Evolutionary conservation across 352 stramenopile genomes (phyloP).

Genomic region (Phytopythium mirpurense): DNA sequence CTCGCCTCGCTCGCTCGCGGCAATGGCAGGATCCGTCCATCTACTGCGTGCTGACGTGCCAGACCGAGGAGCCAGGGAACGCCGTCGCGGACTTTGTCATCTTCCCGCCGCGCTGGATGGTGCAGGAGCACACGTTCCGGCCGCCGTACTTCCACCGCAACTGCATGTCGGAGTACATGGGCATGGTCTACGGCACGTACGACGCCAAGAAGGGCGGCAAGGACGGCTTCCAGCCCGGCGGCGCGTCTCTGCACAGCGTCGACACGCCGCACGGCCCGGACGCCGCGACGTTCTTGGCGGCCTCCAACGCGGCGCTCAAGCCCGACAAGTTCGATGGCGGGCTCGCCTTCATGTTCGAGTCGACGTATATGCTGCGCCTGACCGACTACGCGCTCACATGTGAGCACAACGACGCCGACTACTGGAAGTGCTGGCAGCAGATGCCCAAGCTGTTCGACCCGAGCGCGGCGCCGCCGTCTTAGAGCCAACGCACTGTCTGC

Average conservation of each 20-base stretch:
- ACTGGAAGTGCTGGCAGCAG: conserved; percentile 92
- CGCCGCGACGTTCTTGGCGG: conserved; percentile 87
- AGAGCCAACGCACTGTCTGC: no score
- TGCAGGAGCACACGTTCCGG: conserved; percentile 91
- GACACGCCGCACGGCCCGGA: conserved; percentile 93
- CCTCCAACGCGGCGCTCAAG: conserved; percentile 73
- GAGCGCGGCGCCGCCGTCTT: background rate
- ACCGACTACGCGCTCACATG: conserved; percentile 85
- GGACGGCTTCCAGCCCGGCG: conserved; percentile 89
- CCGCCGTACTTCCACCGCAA: conserved; percentile 96
- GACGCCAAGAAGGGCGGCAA: conserved; percentile 91
- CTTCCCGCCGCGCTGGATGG: conserved; percentile 96
- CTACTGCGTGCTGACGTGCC: conserved; percentile 96
- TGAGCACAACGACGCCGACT: conserved; percentile 86
- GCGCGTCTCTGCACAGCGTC: conserved; percentile 88
- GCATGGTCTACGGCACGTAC: conserved; percentile 95
- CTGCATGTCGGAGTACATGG: conserved; percentile 98
- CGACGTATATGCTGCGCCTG: conserved; percentile 88
- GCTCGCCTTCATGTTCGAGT: conserved; percentile 98
- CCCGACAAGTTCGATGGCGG: conserved; percentile 91
- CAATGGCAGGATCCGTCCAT: conserved; percentile 89
- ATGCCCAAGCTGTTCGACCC: conserved; percentile 88
- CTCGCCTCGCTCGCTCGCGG: background rate
- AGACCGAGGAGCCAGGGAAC: conserved; percentile 89
- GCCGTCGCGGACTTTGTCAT: conserved; percentile 97